Base-by-base conservation (phyloP, 805 yeast species). In the Cyberlindnera subsufficiens region DNA sequence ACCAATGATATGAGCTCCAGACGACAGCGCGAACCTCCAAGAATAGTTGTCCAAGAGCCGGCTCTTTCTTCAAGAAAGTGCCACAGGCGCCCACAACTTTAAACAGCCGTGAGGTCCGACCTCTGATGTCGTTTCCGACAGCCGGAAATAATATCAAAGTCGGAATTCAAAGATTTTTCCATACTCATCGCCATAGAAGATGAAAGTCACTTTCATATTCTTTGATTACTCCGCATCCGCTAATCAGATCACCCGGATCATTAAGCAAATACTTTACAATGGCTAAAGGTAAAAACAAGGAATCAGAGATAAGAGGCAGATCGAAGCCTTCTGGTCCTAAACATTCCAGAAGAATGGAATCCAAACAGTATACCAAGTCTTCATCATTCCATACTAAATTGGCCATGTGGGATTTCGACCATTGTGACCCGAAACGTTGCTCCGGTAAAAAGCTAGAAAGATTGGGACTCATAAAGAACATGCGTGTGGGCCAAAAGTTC, bases 341-440 rank as follows among this genome's bases (percentile, higher is more conserved):
- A 51, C 74, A 70, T 27, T 75, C 74, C 44, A 71, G 67, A 39
- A 68, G 61, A 15, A 59, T 55, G 49, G 72, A 68, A 40, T 50
- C 59, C 43, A 67, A 59, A 38, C 66, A 62, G 38, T 50, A 50
- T 19, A 47, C 52, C 11, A 50, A 49, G 3, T 13, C 22, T 15
- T 45, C 44, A 8, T 67, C 73, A 39, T 86, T 87, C 57, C 96
- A 95, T 1, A 82, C 84, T 30, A 89, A 87, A 56, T 63, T 90
- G 49, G 97, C 96, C 15, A 91, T 91, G 99, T 91, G 99, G 96
- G 99, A 93, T 62, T 93, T 93, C 59, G 96, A 90, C 52, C 99
- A 93, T 60, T 93, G 99, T 67, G 99, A 93, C 65, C 99, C 99
- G 1, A 93, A 93, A 59, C 74, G 97, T 59, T 93, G 99, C 61